Evolutionary conservation across 1,139 yeast species (phyloP).

Genomic region (Sugiyamaella xylanicola): DNA sequence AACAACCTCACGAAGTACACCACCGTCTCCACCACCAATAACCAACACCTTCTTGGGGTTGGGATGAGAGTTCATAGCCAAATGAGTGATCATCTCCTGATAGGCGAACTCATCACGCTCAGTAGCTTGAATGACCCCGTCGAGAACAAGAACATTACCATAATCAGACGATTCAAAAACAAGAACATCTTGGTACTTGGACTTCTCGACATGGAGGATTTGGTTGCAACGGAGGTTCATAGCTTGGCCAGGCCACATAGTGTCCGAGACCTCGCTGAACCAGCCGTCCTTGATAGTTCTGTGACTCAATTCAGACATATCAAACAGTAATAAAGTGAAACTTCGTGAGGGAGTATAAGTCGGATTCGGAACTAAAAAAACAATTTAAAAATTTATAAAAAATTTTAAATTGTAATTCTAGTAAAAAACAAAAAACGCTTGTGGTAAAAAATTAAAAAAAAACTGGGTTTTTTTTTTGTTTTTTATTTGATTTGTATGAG

Average conservation of each 20-base stretch:
- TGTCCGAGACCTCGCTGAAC: slow-evolving; percentile 85
- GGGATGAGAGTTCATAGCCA: slow-evolving; percentile 87
- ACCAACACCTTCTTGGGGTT: slow-evolving; percentile 87
- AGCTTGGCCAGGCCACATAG: slow-evolving; percentile 95
- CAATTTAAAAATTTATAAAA: neutral
- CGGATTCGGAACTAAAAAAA: slow-evolving; percentile 8
- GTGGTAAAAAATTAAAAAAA: slow-evolving; percentile 13
- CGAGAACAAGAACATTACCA: slow-evolving; percentile 89
- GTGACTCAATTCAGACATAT: slow-evolving; percentile 44
- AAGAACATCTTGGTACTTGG: slow-evolving; percentile 85
- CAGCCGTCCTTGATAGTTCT: slow-evolving; percentile 65
- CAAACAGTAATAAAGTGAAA: neutral
- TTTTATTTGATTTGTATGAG: neutral
- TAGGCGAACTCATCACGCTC: slow-evolving; percentile 94
- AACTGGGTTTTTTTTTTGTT: slow-evolving; percentile 15
- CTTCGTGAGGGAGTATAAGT: slow-evolving; percentile 13
- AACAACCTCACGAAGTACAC: slow-evolving; percentile 88
- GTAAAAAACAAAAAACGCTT: slow-evolving; percentile 15
- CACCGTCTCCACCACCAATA: slow-evolving; percentile 97
- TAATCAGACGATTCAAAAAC: slow-evolving; percentile 85
- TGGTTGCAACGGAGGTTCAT: slow-evolving; percentile 82
- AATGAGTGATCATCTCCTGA: slow-evolving; percentile 93
- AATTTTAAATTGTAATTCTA: neutral
- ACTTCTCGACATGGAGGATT: slow-evolving; percentile 75
- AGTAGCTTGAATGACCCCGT: slow-evolving; percentile 88